A percentile compares a stretch with the other conserved stretches of the same genome.
Evolutionary conservation across 2,329 filamentous ascomycete species (phyloP).

Genomic region (Dothiorella sarmentorum): DNA sequence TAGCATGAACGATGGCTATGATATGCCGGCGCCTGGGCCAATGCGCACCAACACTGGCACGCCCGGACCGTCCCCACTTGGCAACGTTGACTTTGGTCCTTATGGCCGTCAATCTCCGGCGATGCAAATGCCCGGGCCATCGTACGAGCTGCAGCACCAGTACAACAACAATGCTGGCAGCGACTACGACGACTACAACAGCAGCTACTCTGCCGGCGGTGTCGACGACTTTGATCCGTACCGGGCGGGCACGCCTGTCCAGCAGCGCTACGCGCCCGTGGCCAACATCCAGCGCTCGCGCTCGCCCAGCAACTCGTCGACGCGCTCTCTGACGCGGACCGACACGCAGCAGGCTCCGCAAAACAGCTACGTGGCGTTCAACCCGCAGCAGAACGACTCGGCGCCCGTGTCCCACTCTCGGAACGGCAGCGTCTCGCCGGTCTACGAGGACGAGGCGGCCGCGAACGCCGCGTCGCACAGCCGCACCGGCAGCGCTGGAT

Average conservation of each 20-base stretch:
- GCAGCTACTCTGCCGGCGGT: not conserved
- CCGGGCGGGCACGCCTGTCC: slow-evolving; percentile 3
- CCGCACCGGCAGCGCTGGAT: not conserved
- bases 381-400: slow-evolving; percentile 2
- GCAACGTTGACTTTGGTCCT: not conserved
- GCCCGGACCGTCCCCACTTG: not conserved
- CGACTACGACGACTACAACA: not conserved
- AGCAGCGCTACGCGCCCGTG: not conserved
- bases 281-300: slow-evolving; percentile 1
- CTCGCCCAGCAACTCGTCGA: slow-evolving; percentile 2
- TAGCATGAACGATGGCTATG: slow-evolving; percentile 19
- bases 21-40: slow-evolving; percentile 3
- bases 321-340: not conserved
- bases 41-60: slow-evolving; percentile 13
- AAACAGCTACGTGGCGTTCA: not conserved
- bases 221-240: slow-evolving; percentile 17
- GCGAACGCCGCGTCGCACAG: not conserved
- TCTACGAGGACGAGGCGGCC: not conserved
- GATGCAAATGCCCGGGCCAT: slow-evolving; percentile 3
- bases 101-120: slow-evolving; percentile 26
- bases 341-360: not conserved
- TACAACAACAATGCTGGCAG: not conserved
- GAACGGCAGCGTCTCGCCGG: not conserved
- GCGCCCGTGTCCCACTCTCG: not conserved
- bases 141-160: slow-evolving; percentile 16